Evolutionary conservation across 441 rosid species (phyloP), one percentile per base, ranked within the genome.

Genomic region (Omphalea diandra): DNA sequence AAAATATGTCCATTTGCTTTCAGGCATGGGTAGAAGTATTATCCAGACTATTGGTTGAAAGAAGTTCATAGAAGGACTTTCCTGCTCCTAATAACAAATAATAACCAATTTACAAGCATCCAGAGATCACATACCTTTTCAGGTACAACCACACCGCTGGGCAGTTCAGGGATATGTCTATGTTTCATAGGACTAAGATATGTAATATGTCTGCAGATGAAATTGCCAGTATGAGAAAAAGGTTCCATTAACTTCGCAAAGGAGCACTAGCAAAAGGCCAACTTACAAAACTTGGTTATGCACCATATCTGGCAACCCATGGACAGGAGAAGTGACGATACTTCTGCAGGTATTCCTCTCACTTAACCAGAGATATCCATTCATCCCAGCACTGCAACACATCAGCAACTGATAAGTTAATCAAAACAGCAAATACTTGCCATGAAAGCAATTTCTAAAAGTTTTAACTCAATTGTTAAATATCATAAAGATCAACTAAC

Each of bases 361-460:
- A 57, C 59, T 53, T 63, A 91, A 68, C 93, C 91, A 85, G 69
- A 95, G 70, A 78, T 46, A 93, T 26, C 99, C 99, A 71, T 87
- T 95, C 97, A 90, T 89, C 71, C 95, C 97, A 82, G 82, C 84
- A 78, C 99, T 95, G 88, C 75, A 81, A 79, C 36, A 63, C 44
- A 35, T 60, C 63, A 75, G 60, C 58, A 62, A 69, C 26, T 47
- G 32, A 52, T 66, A 20, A 76, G 70, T 61, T 54, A 26, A 76
- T 43, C 73, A 69, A 75, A 33, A 60, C 67, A 80, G 63, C 22
- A 65, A 52, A 54, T 33, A 67, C 33, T 38, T 40, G 57, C 27
- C 63, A 33, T 24, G 18, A 65, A 7, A 29, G 52, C 33, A 32
- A 60, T 27, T 35, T 27, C 22, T 52, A 72, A 43, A 62, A n/a